A percentile compares a stretch with the other conserved stretches of the same genome.
These are phyloP conservation scores for Penicillium lividum DNA, from an alignment of 495 filamentous ascomycete genomes.

Conservation along the genomic window DNA sequence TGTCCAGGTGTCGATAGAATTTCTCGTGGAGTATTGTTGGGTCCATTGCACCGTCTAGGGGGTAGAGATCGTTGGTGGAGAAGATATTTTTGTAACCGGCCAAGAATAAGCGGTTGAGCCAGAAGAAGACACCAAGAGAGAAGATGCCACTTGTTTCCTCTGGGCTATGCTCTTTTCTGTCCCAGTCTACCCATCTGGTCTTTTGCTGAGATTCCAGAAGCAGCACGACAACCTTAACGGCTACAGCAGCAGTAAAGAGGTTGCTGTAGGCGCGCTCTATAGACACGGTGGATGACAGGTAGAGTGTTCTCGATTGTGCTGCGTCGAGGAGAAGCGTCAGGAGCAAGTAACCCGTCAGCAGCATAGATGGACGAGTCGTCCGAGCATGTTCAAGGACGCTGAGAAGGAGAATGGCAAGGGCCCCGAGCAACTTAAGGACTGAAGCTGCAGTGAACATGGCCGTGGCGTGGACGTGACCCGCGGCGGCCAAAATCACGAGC, in stretches of 20 bases:
- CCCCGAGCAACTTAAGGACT: conserved; percentile 31
- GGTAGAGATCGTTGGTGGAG: background rate
- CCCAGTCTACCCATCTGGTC: conserved; percentile 2
- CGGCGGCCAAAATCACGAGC: conserved; percentile 30
- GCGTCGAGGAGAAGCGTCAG: conserved; percentile 43
- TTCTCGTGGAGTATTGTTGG: background rate
- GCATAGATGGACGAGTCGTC: conserved; percentile 39
- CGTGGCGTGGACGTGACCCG: conserved; percentile 26
- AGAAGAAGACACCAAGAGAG: conserved; percentile 3
- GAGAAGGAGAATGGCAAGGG: conserved; percentile 30
- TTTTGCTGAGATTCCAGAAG: conserved; percentile 11
- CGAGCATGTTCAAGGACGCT: conserved; percentile 38
- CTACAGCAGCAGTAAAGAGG: conserved; percentile 40
- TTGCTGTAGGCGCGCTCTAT: conserved; percentile 24
- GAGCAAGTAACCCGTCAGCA: conserved; percentile 42
- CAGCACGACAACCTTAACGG: conserved; percentile 40
- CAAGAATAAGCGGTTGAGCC: background rate
- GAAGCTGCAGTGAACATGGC: conserved; percentile 31
- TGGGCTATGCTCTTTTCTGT: conserved; percentile 21
- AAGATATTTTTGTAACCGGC: background rate
- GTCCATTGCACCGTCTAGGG: background rate
- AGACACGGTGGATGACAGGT: conserved; percentile 27
- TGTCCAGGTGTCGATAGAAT: background rate
- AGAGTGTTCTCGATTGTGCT: conserved; percentile 42
- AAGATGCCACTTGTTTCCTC: conserved; percentile 39